Percentiles rank a stretch among this genome's conserved stretches.
These are phyloP conservation scores for Aspergillus ruber DNA, from an alignment of 2,329 filamentous ascomycete genomes.

Conservation along the genomic window DNA sequence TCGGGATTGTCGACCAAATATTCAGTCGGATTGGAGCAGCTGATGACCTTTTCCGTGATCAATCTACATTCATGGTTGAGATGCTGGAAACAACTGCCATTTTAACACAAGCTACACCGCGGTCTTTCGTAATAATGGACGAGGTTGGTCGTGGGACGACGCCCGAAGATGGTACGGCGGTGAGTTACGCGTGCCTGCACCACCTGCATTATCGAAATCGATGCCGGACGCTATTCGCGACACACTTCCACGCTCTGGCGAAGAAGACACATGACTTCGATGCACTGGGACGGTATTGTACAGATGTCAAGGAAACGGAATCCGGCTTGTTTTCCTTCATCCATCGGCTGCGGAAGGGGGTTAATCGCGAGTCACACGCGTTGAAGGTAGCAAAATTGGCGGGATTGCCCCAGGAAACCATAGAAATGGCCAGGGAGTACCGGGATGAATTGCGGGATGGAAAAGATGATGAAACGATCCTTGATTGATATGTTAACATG, in stretches of 20 bases:
- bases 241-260: constrained; percentile 81
- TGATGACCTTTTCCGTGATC: constrained; percentile 88
- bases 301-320: constrained; percentile 71
- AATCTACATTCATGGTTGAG: constrained; percentile 99
- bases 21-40: constrained; percentile 91
- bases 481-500: neutral
- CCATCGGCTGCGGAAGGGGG: constrained; percentile 70
- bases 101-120: constrained; percentile 71
- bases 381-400: constrained; percentile 89
- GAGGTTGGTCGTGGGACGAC: constrained; percentile 94
- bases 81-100: constrained; percentile 96
- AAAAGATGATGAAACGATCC: neutral
- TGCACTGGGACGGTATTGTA: constrained; percentile 71
- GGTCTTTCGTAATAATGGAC: constrained; percentile 96
- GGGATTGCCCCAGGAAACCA: constrained; percentile 67
- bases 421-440: constrained; percentile 59
- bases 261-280: constrained; percentile 62
- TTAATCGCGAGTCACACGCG: constrained; percentile 84
- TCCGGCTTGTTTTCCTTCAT: constrained; percentile 73
- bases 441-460: constrained; percentile 31
- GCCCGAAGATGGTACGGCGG: constrained; percentile 81
- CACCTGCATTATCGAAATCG: constrained; percentile 73
- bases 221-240: constrained; percentile 82
- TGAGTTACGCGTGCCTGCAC: constrained; percentile 81
- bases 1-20: constrained; percentile 91